phyloP scores from a whole-genome alignment of 805 yeast genomes.

The Candida stauntonica region DNA sequence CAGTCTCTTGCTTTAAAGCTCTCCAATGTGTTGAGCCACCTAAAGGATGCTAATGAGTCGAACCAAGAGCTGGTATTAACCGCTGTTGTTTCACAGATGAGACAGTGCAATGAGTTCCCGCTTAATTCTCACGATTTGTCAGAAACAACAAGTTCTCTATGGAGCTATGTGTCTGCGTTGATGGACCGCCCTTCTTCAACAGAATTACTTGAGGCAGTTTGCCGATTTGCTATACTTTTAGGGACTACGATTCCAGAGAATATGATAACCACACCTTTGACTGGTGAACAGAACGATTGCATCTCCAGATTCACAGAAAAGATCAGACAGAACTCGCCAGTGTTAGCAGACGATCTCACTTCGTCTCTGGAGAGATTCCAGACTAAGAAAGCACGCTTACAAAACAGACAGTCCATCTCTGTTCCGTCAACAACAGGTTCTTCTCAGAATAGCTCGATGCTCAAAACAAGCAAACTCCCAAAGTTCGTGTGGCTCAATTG shows the following conservation, averaged over 20 bases:
- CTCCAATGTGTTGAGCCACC: slow-evolving; percentile 9
- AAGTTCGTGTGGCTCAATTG: slow-evolving; percentile 35
- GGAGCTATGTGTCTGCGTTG: slow-evolving; percentile 12
- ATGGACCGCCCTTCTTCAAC: too few relatives aligned
- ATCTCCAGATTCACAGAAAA: slow-evolving; percentile 11
- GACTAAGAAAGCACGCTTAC: slow-evolving; percentile 14
- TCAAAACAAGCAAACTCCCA: slow-evolving; percentile 23
- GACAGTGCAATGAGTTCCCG: slow-evolving; percentile 9
- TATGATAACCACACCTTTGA: slow-evolving; percentile 2
- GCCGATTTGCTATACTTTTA: slow-evolving; percentile 11
- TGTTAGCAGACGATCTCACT: slow-evolving; percentile 13
- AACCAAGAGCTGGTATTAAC: slow-evolving; percentile 21
- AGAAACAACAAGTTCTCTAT: slow-evolving; percentile 11
- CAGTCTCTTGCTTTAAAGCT: slow-evolving; percentile 12
- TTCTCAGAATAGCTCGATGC: slow-evolving; percentile 18
- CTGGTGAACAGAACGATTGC: slow-evolving; percentile 8
- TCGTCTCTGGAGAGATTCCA: slow-evolving; percentile 10
- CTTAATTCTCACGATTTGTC: slow-evolving; percentile 17
- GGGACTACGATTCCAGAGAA: slow-evolving; percentile 13
- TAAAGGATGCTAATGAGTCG: slow-evolving; percentile 8
- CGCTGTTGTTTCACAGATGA: slow-evolving; percentile 14
- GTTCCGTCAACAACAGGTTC: slow-evolving; percentile 1
- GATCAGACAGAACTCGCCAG: slow-evolving; percentile 5
- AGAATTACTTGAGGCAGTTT: slow-evolving; percentile 1
- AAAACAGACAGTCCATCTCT: slow-evolving; percentile 8